Evolutionary conservation across 2,329 filamentous ascomycete genomes (phyloP).

Genomic region (Paecilomyces formosus): DNA sequence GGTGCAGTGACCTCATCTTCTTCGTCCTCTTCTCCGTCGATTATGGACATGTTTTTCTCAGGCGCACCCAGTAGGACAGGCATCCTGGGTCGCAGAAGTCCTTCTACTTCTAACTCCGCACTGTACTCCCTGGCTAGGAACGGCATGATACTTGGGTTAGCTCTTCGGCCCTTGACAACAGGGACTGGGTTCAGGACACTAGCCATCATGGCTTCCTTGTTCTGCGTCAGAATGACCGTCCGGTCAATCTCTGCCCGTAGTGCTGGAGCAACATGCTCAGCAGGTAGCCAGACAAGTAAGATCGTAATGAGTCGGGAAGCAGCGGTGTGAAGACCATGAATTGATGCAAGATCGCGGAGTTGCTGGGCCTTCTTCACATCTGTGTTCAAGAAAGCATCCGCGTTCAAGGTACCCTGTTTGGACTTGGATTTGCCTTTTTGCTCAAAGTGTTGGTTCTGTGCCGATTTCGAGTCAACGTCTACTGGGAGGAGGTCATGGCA

Average conservation of each 20-base stretch:
- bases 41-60: slow-evolving; percentile 15
- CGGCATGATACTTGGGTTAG: slow-evolving; percentile 69
- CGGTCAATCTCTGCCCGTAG: slow-evolving; percentile 71
- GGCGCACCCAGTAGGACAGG: slow-evolving; percentile 31
- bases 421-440: slow-evolving; percentile 32
- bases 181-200: slow-evolving; percentile 74
- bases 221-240: slow-evolving; percentile 64
- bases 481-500: slow-evolving; percentile 64
- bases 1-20: slow-evolving; percentile 16
- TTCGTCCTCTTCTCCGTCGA: slow-evolving; percentile 20
- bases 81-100: slow-evolving; percentile 52
- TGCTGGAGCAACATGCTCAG: slow-evolving; percentile 60
- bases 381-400: slow-evolving; percentile 61
- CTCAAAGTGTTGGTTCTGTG: slow-evolving; percentile 26
- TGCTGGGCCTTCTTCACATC: slow-evolving; percentile 25
- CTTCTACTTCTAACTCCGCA: slow-evolving; percentile 60
- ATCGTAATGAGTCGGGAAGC: slow-evolving; percentile 56
- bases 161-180: slow-evolving; percentile 52
- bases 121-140: slow-evolving; percentile 64
- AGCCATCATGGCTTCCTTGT: slow-evolving; percentile 67
- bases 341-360: slow-evolving; percentile 10
- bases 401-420: slow-evolving; percentile 44
- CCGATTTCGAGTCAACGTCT: slow-evolving; percentile 29
- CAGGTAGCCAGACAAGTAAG: slow-evolving; percentile 57
- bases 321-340: slow-evolving; percentile 44